phyloP scores from a whole-genome alignment of 257 asterid genomes.

The Datura wrightii region DNA sequence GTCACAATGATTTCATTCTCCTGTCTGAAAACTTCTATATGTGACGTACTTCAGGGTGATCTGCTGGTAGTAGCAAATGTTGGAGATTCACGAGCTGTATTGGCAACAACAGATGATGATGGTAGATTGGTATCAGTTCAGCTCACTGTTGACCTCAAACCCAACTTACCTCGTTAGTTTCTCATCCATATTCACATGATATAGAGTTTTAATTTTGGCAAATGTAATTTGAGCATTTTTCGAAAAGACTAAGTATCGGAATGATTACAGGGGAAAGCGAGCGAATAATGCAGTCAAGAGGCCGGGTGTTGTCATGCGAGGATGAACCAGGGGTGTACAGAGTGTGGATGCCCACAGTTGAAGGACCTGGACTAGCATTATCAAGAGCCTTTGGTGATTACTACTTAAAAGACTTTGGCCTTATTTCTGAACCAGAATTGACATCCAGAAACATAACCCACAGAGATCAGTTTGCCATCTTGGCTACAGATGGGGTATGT shows the following conservation, averaged over 20 bases:
- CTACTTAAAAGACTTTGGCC: constrained; percentile 76
- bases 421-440: constrained; percentile 78
- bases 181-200: constrained; percentile 19
- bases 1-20: too few species aligned
- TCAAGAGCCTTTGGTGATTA: constrained; percentile 87
- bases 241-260: neutral
- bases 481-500: constrained; percentile 87
- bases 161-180: constrained; percentile 68
- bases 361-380: constrained; percentile 81
- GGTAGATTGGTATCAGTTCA: constrained; percentile 63
- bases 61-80: constrained; percentile 62
- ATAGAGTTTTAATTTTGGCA: neutral
- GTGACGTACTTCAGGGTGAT: constrained; percentile 56
- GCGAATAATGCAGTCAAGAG: constrained; percentile 67
- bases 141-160: constrained; percentile 82
- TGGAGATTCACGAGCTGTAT: constrained; percentile 83
- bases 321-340: constrained; percentile 80
- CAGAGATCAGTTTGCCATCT: constrained; percentile 62
- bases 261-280: constrained; percentile 58
- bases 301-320: constrained; percentile 52
- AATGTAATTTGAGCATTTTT: neutral
- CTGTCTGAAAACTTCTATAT: too few species aligned
- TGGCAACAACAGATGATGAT: constrained; percentile 62
- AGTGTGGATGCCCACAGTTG: constrained; percentile 72
- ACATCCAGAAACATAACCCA: constrained; percentile 57